Evolutionary conservation across 1,139 yeast genomes (phyloP), one percentile per base, ranked within the genome.

Genomic region (Suhomyces anneliseae): DNA sequence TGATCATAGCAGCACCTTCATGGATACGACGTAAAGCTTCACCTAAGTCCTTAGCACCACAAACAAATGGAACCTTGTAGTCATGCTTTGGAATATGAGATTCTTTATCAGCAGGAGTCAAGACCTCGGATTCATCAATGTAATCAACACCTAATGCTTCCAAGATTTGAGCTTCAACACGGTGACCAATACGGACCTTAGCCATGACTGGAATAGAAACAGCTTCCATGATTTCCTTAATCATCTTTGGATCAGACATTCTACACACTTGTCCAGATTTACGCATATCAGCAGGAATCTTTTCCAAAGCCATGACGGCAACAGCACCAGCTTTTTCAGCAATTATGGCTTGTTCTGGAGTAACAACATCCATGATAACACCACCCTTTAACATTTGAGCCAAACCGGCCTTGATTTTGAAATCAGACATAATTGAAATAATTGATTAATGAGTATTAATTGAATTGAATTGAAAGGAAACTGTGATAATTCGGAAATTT

Each of bases 291-390:
- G 95, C 92, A 24, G 96, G 96, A 48, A 88, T 89, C 58, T 87
- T 74, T 68, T 88, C 96, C 56, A 88, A 75, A 3, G 95, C 96
- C 95, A 87, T 88, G 35, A 88, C 96, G 9, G 96, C 95, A 70
- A 90, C 85, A 10, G 96, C 96, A 52, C 96, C 96, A 2, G 95
- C 93, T 50, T 71, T 76, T 66, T 88, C 95, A 32, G 96, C 96
- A 51, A 88, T 81, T 50, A 53, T 47, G 26, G 80, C 80, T 56
- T 74, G 79, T 54, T 74, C 79, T 29, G 74, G 73, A 47, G 68
- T 74, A 43, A 74, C 78, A 39, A 70, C 95, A 81, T 74, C 79
- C 79, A 74, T 74, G 52, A 73, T 74, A 45, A 74, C 79, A 43
- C 79, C 78, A 47, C 89, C 93, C 63, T 88, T 88, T 54, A 88